Conservation (phyloP, 352 stramenopile species). For the Phytophthora meadii region DNA sequence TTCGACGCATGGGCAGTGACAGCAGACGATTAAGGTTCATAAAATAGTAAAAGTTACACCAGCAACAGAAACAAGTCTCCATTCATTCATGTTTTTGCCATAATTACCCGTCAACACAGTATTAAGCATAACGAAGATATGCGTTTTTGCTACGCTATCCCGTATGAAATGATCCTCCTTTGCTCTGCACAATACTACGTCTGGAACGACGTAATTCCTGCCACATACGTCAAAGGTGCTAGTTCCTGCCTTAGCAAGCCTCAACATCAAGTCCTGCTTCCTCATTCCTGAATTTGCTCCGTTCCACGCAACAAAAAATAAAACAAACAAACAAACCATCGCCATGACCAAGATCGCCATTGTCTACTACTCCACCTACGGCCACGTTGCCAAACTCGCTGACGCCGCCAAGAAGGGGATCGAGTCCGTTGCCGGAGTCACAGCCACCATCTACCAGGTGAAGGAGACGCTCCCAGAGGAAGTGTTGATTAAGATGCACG, state of each 20-base stretch:
- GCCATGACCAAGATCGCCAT: conserved; percentile 4
- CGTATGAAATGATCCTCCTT: too few relatives aligned
- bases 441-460: conserved; percentile 2
- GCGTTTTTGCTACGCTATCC: too few relatives aligned
- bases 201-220: background rate
- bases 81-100: too few relatives aligned
- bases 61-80: too few relatives aligned
- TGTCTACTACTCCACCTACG: background rate
- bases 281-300: background rate
- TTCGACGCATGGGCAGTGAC: too few relatives aligned
- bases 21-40: too few relatives aligned
- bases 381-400: conserved; percentile 1
- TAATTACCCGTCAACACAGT: too few relatives aligned
- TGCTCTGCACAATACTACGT: too few relatives aligned
- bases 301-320: background rate
- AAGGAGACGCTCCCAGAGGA: background rate
- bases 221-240: background rate
- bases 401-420: background rate
- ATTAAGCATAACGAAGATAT: too few relatives aligned
- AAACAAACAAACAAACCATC: background rate
- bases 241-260: background rate
- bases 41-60: too few relatives aligned
- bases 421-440: background rate
- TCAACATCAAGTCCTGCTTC: background rate
- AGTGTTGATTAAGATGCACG: conserved; percentile 1